Base-by-base conservation (phyloP, 768 basidiomycete species). In the Multifurca ochricompacta region DNA sequence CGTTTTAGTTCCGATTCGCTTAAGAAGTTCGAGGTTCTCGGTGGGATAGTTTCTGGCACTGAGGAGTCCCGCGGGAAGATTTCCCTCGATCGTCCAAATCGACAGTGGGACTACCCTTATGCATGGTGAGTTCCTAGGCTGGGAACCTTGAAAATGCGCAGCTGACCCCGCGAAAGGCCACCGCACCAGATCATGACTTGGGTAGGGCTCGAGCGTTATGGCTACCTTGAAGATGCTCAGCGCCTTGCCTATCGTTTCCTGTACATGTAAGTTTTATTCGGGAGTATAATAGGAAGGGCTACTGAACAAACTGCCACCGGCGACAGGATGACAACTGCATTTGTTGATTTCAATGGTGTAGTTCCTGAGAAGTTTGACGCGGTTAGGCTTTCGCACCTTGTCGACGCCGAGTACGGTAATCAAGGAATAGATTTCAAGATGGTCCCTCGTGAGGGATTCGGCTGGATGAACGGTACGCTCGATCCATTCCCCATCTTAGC, bases 331-430 rank as follows among this genome's bases (percentile, higher is more conserved):
- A 93, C 92, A 9, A 88, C 86, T 0, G 89, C 91, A 2, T 89
- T 91, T 61, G 93, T 96, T 49, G 91, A 95, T 68, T 97, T 96
- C 70, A 98, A 97, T 68, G 95, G 95, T 3, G 91, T 96, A 32
- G 93, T 98, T 1, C 94, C 95, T 0, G 95, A 98, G 74, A 98
- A 98, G 85, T 97, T 98, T 68, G 93, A 99, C 65, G 95, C 93
- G 2, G 95, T 99, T 60, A 90, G 85, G 69, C 79, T 96, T 19
- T 95, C 91, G 1, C 93, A 97, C 66, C 77, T 97, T 43, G 94
- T 99, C 6, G 94, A 95, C 65, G 96, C 95, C 41, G 95, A 97
- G 73, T 97, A 97, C 63, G 87, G 92, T 8, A 93, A 93, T 67
- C 91, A 93, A 66, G 95, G 95, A 45, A 78, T 95, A 62, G 95